Evolutionary conservation across 257 asterid genomes (phyloP).

Genomic region (Salvia hispanica): DNA sequence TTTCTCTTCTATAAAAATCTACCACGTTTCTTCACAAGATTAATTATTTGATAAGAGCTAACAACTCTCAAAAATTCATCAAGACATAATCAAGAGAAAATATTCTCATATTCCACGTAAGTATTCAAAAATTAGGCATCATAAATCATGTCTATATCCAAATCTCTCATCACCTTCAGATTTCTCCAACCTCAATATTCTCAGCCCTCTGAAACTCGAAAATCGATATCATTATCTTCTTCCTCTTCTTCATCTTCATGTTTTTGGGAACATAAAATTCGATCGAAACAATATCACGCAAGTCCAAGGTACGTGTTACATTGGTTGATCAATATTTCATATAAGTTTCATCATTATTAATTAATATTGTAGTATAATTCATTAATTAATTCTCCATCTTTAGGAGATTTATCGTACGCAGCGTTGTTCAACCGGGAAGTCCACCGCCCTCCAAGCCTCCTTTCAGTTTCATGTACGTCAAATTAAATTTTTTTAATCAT

Average conservation of each 20-base stretch:
- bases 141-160: constrained; percentile 34
- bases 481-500: background rate
- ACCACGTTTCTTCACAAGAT: background rate
- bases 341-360: background rate
- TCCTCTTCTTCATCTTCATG: constrained; percentile 16
- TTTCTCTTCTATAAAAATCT: constrained; percentile 27
- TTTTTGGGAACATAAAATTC: too few species aligned
- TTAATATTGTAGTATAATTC: too few species aligned
- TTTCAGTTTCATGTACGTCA: constrained; percentile 40
- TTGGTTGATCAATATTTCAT: background rate
- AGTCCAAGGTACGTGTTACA: constrained; percentile 27
- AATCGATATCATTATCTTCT: constrained; percentile 7
- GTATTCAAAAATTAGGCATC: background rate
- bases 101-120: too few species aligned
- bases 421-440: constrained; percentile 34
- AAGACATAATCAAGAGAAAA: too few species aligned
- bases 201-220: constrained; percentile 22
- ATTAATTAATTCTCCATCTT: constrained; percentile 19
- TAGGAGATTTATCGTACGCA: constrained; percentile 38
- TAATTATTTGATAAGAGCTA: background rate
- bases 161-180: constrained; percentile 6
- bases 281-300: constrained; percentile 1
- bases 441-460: constrained; percentile 46
- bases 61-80: background rate
- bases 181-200: constrained; percentile 10